A percentile compares a stretch with the other conserved stretches of the same genome.
These are phyloP conservation scores for Blastobotrys ciferrii DNA, from an alignment of 1,139 yeast species.

Conservation along the genomic window DNA sequence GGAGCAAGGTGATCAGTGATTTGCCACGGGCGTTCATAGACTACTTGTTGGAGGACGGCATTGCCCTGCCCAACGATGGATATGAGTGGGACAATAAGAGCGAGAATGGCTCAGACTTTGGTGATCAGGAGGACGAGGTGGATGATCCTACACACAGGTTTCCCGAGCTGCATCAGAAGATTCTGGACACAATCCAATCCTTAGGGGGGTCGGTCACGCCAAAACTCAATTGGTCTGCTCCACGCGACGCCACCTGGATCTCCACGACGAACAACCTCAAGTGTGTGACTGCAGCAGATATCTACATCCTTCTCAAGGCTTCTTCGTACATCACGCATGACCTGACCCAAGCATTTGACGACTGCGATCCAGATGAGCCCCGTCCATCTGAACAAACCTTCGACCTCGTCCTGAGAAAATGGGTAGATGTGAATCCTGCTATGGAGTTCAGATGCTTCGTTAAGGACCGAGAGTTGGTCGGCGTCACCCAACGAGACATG, in stretches of 20 bases:
- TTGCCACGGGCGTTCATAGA: slow-evolving; percentile 65
- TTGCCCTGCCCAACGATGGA: slow-evolving; percentile 52
- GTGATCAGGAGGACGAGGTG: slow-evolving; percentile 65
- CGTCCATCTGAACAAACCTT: slow-evolving; percentile 30
- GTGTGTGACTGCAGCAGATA: slow-evolving; percentile 67
- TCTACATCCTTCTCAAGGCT: slow-evolving; percentile 76
- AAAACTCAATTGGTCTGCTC: slow-evolving; percentile 95
- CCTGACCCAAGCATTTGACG: slow-evolving; percentile 65
- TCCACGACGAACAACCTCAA: slow-evolving; percentile 70
- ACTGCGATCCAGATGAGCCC: slow-evolving; percentile 29
- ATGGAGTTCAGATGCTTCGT: slow-evolving; percentile 87
- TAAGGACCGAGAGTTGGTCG: slow-evolving; percentile 58
- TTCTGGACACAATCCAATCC: slow-evolving; percentile 44
- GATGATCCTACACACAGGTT: slow-evolving; percentile 47
- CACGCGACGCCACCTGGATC: slow-evolving; percentile 93
- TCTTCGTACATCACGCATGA: slow-evolving; percentile 89
- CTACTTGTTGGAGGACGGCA: slow-evolving; percentile 75
- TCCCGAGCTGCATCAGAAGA: slow-evolving; percentile 53
- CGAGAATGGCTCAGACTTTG: slow-evolving; percentile 51
- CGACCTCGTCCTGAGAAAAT: slow-evolving; percentile 74
- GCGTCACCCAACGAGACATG: slow-evolving; percentile 80
- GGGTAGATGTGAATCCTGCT: slow-evolving; percentile 84
- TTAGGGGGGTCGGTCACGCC: slow-evolving; percentile 69
- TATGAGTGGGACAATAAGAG: slow-evolving; percentile 30
- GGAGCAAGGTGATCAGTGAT: slow-evolving; percentile 58